These are phyloP conservation scores for Pleurotus citrinopileatus DNA, from an alignment of 768 basidiomycete genomes.

Conservation along the genomic window DNA sequence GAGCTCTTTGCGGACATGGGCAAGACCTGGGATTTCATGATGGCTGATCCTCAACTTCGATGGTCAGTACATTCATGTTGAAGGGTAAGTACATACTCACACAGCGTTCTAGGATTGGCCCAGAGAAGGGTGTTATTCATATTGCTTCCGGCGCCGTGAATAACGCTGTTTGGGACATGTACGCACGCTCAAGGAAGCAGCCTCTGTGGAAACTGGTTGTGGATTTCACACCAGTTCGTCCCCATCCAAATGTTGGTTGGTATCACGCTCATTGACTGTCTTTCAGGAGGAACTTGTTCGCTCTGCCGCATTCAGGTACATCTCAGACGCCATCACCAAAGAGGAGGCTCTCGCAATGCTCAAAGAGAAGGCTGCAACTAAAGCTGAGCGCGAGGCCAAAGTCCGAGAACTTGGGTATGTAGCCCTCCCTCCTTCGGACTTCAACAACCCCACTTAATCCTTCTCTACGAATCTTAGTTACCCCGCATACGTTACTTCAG, in stretches of 20 bases:
- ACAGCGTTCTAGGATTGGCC: constrained; percentile 64
- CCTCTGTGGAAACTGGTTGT: constrained; percentile 93
- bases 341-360: constrained; percentile 87
- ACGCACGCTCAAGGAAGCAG: constrained; percentile 72
- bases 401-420: constrained; percentile 67
- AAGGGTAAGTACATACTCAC: not conserved
- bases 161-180: constrained; percentile 96
- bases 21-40: constrained; percentile 82
- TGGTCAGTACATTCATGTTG: constrained; percentile 50
- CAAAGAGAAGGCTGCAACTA: constrained; percentile 70
- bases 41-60: constrained; percentile 86
- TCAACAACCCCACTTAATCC: not conserved
- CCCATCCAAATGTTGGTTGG: constrained; percentile 7
- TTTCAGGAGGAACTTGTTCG: constrained; percentile 73
- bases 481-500: constrained; percentile 92
- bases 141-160: constrained; percentile 86
- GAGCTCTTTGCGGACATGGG: constrained; percentile 89
- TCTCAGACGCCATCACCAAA: constrained; percentile 88
- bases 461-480: constrained; percentile 46
- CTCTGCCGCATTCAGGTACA: constrained; percentile 82
- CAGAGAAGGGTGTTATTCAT: constrained; percentile 94
- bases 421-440: not conserved
- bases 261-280: not conserved
- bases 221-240: constrained; percentile 76
- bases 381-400: constrained; percentile 73